phyloP scores from a whole-genome alignment of 2,329 filamentous ascomycete genomes.

The Pseudogymnoascus sp. region DNA sequence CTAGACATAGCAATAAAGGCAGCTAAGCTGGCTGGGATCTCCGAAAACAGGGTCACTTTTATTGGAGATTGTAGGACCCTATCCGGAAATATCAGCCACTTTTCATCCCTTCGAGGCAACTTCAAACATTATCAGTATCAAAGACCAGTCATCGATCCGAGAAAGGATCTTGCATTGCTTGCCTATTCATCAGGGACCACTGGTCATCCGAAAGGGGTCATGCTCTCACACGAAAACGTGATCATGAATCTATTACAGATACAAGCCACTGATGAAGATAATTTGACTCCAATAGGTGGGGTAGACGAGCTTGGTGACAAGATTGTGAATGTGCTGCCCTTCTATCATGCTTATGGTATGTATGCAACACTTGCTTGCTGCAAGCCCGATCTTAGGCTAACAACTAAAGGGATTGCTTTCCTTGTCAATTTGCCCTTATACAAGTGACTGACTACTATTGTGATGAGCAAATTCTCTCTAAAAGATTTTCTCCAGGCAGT shows the following conservation, averaged over 20 bases:
- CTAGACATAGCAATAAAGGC: conserved; percentile 60
- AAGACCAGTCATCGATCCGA: background rate
- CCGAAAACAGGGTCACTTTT: conserved; percentile 61
- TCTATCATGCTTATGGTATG: conserved; percentile 68
- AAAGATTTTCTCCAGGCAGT: conserved; percentile 67
- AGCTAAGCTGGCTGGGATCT: conserved; percentile 59
- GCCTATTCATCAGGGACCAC: conserved; percentile 81
- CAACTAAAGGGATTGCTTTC: conserved; percentile 27
- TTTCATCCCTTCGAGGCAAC: conserved; percentile 26
- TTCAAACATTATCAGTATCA: background rate
- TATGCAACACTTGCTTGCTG: conserved; percentile 29
- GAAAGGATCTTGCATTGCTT: conserved; percentile 51
- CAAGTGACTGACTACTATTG: conserved; percentile 53
- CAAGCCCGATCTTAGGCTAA: background rate
- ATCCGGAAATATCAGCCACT: conserved; percentile 54
- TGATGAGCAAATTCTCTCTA: conserved; percentile 73
- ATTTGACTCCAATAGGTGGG: background rate
- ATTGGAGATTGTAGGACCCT: conserved; percentile 60
- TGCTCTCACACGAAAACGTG: conserved; percentile 35
- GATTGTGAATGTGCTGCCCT: conserved; percentile 67
- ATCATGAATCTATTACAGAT: conserved; percentile 35
- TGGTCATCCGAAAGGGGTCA: conserved; percentile 75
- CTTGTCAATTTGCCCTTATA: conserved; percentile 59
- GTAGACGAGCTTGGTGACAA: conserved; percentile 44
- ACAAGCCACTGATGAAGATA: conserved; percentile 40